Evolutionary conservation across 2,329 filamentous ascomycete species (phyloP).

Genomic region (Ophiostoma angusticollis): DNA sequence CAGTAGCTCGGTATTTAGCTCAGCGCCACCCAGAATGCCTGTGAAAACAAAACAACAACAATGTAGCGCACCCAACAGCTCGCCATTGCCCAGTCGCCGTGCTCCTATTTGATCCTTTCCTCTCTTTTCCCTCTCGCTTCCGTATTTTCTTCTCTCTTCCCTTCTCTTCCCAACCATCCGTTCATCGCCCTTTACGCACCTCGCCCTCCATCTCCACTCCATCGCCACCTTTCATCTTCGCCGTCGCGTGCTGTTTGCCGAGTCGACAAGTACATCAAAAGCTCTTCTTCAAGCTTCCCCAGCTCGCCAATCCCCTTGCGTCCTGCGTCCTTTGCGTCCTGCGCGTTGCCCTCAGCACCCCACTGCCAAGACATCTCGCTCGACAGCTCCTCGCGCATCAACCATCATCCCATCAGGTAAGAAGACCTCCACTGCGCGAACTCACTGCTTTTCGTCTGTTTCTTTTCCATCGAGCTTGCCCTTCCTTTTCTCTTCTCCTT

Average conservation of each 20-base stretch:
- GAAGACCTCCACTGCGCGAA: background rate
- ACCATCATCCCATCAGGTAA: background rate
- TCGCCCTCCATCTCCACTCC: slow-evolving; percentile 3
- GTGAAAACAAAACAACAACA: no score
- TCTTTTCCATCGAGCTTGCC: background rate
- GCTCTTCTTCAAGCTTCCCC: background rate
- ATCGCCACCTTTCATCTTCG: background rate
- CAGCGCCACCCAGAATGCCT: no score
- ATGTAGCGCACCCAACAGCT: no score
- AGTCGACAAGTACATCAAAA: slow-evolving; percentile 1
- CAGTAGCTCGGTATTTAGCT: no score
- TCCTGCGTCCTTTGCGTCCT: background rate
- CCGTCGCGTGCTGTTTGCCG: slow-evolving; percentile 9
- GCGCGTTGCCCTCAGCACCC: background rate
- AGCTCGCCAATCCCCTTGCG: slow-evolving; percentile 5
- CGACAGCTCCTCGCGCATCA: no score
- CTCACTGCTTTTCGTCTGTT: background rate
- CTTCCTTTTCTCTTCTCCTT: background rate
- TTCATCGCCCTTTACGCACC: background rate
- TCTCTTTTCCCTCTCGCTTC: background rate
- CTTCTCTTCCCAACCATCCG: background rate
- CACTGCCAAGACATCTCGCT: background rate
- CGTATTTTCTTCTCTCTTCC: slow-evolving; percentile 1
- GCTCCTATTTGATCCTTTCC: slow-evolving; percentile 10
- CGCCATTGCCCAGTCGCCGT: slow-evolving; percentile 10